A percentile compares a stretch with the other conserved stretches of the same genome.
Conservation (phyloP, 495 filamentous ascomycete genomes). For the Pyrenula aspistea region DNA sequence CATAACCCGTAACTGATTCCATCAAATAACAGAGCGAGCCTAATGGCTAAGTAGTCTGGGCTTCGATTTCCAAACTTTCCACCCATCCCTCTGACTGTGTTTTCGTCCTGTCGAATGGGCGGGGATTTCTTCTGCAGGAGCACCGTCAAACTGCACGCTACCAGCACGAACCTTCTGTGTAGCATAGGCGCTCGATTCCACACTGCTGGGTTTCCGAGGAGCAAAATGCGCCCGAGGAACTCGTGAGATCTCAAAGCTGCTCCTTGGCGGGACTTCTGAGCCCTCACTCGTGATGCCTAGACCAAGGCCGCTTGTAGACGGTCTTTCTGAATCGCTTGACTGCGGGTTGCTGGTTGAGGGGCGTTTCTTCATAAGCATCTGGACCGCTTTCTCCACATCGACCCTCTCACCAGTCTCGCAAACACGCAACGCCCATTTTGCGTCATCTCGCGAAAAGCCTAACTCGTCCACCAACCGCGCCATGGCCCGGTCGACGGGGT, state of each 20-base stretch:
- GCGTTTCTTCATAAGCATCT: slow-evolving; percentile 29
- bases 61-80: background rate
- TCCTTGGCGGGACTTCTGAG: background rate
- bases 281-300: background rate
- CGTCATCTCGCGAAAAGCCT: slow-evolving; percentile 33
- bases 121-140: background rate
- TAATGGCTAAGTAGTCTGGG: background rate
- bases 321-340: background rate
- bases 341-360: background rate
- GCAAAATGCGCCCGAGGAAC: background rate
- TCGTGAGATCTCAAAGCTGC: background rate
- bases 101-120: background rate
- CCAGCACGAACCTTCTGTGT: background rate
- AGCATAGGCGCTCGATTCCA: background rate
- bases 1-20: background rate
- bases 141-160: background rate
- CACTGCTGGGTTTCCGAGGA: background rate
- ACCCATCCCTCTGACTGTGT: background rate
- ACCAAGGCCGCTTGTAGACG: background rate
- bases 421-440: slow-evolving; percentile 39
- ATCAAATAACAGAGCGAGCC: background rate
- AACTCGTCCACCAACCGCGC: slow-evolving; percentile 32
- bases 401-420: slow-evolving; percentile 40
- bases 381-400: slow-evolving; percentile 30
- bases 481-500: slow-evolving; percentile 40